These are phyloP conservation scores for Zymoseptoria ardabiliae DNA, from an alignment of 2,329 filamentous ascomycete species.

Conservation along the genomic window DNA sequence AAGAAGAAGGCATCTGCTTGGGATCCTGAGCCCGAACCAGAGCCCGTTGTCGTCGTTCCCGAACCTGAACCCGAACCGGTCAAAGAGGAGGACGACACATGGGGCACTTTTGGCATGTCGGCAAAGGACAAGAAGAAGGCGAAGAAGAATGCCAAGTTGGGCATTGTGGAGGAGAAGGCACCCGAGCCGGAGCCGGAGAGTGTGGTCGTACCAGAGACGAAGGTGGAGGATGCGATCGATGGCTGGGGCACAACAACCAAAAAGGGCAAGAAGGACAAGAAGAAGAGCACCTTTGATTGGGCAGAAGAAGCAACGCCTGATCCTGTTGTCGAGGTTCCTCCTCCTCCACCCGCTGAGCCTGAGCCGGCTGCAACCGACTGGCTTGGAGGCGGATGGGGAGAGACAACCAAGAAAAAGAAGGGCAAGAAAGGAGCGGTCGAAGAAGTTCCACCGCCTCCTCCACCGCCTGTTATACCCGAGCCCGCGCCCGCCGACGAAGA, in stretches of 20 bases:
- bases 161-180: conserved; percentile 23
- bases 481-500: conserved; percentile 34
- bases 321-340: conserved; percentile 15
- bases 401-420: conserved; percentile 24
- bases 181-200: conserved; percentile 9
- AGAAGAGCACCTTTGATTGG: conserved; percentile 29
- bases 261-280: conserved; percentile 38
- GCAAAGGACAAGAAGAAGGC: conserved; percentile 40
- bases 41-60: conserved; percentile 23
- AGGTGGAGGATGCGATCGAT: conserved; percentile 14
- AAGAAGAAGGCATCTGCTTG: conserved; percentile 24
- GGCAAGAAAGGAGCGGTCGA: conserved; percentile 23
- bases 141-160: conserved; percentile 43
- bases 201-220: conserved; percentile 11
- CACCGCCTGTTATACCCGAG: conserved; percentile 18
- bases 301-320: conserved; percentile 19
- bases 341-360: conserved; percentile 26
- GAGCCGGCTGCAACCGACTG: conserved; percentile 30
- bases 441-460: conserved; percentile 20
- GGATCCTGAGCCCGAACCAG: conserved; percentile 26
- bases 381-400: conserved; percentile 23
- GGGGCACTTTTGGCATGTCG: conserved; percentile 25
- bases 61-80: conserved; percentile 36
- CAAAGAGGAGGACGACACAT: conserved; percentile 31
- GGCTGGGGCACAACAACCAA: conserved; percentile 21